Percentiles rank a stretch among this genome's conserved stretches.
These are phyloP conservation scores for Komagataella ulmi DNA, from an alignment of 805 yeast genomes.

Conservation along the genomic window DNA sequence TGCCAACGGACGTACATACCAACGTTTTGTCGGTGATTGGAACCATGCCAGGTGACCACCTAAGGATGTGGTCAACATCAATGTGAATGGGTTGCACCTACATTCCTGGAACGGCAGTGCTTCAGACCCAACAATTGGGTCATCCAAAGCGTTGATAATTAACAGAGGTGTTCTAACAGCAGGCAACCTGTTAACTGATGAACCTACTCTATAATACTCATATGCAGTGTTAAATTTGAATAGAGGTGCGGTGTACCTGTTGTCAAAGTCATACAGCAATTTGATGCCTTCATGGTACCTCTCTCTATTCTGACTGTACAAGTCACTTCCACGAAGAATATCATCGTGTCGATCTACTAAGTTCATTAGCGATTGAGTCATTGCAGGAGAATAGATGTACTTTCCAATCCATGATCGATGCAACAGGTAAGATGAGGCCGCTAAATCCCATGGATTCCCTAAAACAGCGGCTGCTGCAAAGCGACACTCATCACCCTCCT, in stretches of 20 bases:
- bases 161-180: conserved; percentile 50
- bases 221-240: conserved; percentile 51
- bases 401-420: conserved; percentile 27
- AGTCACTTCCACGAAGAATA: conserved; percentile 18
- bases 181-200: conserved; percentile 38
- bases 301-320: conserved; percentile 6
- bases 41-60: conserved; percentile 89
- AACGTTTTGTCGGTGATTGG: conserved; percentile 41
- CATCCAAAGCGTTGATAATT: conserved; percentile 55
- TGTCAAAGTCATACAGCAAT: conserved; percentile 46
- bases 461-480: conserved; percentile 45
- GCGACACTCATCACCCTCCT: conserved; percentile 33
- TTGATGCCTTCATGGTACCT: conserved; percentile 9
- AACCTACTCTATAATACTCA: conserved; percentile 54
- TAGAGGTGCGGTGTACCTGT: conserved; percentile 46
- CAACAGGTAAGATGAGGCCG: conserved; percentile 30
- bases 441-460: conserved; percentile 67
- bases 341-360: conserved; percentile 29
- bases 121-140: conserved; percentile 51
- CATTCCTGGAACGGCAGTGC: conserved; percentile 40
- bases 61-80: conserved; percentile 42
- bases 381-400: conserved; percentile 32
- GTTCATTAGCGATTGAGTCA: conserved; percentile 32
- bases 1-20: conserved; percentile 46
- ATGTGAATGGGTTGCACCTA: conserved; percentile 41